Conservation (phyloP, 306 rosid species). For the Gastrolobium villosum region DNA sequence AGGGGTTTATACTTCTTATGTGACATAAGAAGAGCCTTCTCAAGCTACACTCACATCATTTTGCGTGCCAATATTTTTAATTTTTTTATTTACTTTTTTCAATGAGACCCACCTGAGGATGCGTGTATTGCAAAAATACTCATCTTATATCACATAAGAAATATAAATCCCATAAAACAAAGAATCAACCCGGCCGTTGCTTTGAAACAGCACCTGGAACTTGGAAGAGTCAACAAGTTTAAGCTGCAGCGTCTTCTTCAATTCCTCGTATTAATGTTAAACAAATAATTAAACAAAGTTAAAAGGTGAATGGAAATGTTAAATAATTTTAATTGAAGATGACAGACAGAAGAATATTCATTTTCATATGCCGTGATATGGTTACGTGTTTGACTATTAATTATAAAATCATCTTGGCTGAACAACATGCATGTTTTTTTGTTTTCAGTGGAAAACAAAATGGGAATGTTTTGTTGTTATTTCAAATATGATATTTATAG, state of each 20-base stretch:
- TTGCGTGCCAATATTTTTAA: too few relatives aligned
- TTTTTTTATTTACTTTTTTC: too few relatives aligned
- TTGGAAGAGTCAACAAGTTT: not conserved
- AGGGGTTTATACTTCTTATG: too few relatives aligned
- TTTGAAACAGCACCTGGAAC: not conserved
- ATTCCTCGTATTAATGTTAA: not conserved
- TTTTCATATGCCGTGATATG: not conserved
- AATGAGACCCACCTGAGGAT: too few relatives aligned
- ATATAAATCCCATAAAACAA: not conserved
- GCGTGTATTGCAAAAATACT: too few relatives aligned
- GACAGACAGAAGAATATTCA: not conserved
- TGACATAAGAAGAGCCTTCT: too few relatives aligned
- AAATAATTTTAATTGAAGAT: not conserved
- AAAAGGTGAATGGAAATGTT: not conserved
- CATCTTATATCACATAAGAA: too few relatives aligned
- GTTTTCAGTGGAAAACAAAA: not conserved
- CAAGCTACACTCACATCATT: too few relatives aligned
- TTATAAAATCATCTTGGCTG: conserved; percentile 13
- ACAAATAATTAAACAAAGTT: not conserved
- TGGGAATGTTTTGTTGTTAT: not conserved
- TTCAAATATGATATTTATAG: not conserved
- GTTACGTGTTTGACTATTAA: conserved; percentile 1
- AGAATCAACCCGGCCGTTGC: not conserved
- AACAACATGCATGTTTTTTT: not conserved
- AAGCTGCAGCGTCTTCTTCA: too few relatives aligned